Percentiles rank a stretch among this genome's conserved stretches.
Conservation (phyloP, 768 basidiomycete genomes). For the Daedalea quercina region DNA sequence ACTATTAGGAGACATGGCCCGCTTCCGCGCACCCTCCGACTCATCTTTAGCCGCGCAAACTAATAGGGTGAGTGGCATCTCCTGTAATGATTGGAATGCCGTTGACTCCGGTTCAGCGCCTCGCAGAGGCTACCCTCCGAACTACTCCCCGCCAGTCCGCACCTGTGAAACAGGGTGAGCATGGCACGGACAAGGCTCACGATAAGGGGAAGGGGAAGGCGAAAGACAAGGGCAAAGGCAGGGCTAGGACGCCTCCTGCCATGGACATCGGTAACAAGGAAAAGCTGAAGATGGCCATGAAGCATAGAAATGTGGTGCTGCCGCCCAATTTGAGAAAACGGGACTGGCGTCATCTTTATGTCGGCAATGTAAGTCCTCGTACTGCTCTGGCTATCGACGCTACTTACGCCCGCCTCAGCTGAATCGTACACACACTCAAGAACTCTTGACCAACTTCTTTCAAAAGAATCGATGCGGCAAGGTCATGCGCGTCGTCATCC, state of each 20-base stretch:
- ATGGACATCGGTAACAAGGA: constrained; percentile 5
- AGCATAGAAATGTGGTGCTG: not conserved
- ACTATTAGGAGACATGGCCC: constrained; percentile 2
- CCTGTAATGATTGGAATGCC: not conserved
- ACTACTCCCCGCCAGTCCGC: not conserved
- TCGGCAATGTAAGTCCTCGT: constrained; percentile 50
- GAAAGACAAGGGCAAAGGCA: constrained; percentile 2
- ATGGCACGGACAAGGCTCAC: not conserved
- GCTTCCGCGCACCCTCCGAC: constrained; percentile 8
- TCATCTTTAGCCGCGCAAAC: constrained; percentile 3
- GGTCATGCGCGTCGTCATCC: constrained; percentile 29
- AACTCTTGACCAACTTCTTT: constrained; percentile 29
- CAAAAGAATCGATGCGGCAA: constrained; percentile 25
- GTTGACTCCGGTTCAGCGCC: not conserved
- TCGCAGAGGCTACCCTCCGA: not conserved
- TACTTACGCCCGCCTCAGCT: constrained; percentile 20
- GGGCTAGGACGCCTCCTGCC: not conserved
- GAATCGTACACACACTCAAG: constrained; percentile 25
- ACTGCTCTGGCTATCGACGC: not conserved
- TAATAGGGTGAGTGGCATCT: not conserved
- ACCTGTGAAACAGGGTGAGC: not conserved
- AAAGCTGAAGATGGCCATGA: constrained; percentile 10
- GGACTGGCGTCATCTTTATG: constrained; percentile 35
- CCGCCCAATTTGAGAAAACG: not conserved
- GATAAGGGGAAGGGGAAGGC: not conserved